Conservation (phyloP, 345 rosid genomes). For the Lepidium africanum region DNA sequence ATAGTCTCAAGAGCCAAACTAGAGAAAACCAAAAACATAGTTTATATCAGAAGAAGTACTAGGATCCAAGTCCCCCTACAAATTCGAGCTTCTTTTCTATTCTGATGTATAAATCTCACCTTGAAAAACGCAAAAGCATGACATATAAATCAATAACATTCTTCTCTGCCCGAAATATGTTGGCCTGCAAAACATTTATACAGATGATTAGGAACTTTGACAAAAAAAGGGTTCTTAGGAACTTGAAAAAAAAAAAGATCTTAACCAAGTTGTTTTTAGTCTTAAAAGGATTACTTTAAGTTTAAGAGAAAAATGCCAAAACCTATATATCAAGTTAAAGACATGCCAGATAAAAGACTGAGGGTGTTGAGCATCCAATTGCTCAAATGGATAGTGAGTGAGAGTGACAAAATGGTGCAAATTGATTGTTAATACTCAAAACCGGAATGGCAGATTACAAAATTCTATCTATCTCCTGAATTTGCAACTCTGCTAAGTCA, state of each 20-base stretch:
- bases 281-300: not conserved
- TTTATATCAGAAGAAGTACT: not conserved
- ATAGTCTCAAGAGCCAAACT: slow-evolving; percentile 94
- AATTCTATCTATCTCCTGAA: not conserved
- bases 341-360: not conserved
- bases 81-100: not conserved
- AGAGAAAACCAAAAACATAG: slow-evolving; percentile 27
- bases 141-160: slow-evolving; percentile 80
- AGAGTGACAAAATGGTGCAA: not conserved
- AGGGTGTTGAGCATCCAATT: too few species aligned
- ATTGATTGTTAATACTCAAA: not conserved
- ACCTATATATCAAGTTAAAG: not conserved
- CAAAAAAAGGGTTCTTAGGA: too few species aligned
- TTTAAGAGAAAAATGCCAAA: not conserved
- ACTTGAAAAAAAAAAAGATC: not conserved
- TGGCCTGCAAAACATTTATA: slow-evolving; percentile 48
- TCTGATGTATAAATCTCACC: slow-evolving; percentile 36
- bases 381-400: too few species aligned
- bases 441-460: not conserved
- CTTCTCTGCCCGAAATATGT: slow-evolving; percentile 84
- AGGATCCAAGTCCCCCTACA: not conserved
- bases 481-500: not conserved
- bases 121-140: slow-evolving; percentile 92
- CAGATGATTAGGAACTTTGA: not conserved
- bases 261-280: not conserved